A percentile compares a stretch with the other conserved stretches of the same genome.
Evolutionary conservation across 2,329 filamentous ascomycete species (phyloP).

Genomic region (Fusarium coffeatum): DNA sequence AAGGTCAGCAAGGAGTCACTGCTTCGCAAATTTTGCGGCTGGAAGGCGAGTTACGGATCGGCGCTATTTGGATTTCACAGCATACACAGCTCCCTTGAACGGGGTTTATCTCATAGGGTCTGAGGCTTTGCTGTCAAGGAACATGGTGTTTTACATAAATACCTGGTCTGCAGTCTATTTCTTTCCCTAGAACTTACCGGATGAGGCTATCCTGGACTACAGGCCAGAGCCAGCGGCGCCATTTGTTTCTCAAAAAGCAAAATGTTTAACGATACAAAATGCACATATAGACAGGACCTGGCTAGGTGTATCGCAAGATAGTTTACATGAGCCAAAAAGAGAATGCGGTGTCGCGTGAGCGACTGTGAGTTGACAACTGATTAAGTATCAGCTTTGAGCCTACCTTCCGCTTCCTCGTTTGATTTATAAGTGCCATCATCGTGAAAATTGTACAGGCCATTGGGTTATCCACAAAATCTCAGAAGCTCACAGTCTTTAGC

Average conservation of each 20-base stretch:
- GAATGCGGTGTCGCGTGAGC: conserved; percentile 29
- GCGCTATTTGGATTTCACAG: conserved; percentile 47
- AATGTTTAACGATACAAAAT: conserved; percentile 20
- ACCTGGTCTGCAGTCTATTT: conserved; percentile 27
- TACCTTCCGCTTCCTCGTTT: conserved; percentile 25
- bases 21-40: conserved; percentile 31
- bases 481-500: not conserved
- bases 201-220: conserved; percentile 32
- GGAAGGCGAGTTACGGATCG: conserved; percentile 26
- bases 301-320: conserved; percentile 35
- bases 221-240: conserved; percentile 16
- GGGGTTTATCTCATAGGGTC: conserved; percentile 19
- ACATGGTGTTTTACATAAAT: conserved; percentile 25
- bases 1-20: conserved; percentile 41
- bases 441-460: not conserved
- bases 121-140: conserved; percentile 22
- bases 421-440: conserved; percentile 28
- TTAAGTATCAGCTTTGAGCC: conserved; percentile 35
- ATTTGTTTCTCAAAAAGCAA: conserved; percentile 15
- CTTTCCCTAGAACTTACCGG: conserved; percentile 14
- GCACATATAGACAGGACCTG: conserved; percentile 38
- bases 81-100: conserved; percentile 14
- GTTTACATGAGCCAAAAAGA: conserved; percentile 32
- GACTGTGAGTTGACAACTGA: conserved; percentile 32
- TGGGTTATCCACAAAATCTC: not conserved